Conservation (phyloP, 2,329 filamentous ascomycete species). For the Aphanoascus verrucosus region DNA sequence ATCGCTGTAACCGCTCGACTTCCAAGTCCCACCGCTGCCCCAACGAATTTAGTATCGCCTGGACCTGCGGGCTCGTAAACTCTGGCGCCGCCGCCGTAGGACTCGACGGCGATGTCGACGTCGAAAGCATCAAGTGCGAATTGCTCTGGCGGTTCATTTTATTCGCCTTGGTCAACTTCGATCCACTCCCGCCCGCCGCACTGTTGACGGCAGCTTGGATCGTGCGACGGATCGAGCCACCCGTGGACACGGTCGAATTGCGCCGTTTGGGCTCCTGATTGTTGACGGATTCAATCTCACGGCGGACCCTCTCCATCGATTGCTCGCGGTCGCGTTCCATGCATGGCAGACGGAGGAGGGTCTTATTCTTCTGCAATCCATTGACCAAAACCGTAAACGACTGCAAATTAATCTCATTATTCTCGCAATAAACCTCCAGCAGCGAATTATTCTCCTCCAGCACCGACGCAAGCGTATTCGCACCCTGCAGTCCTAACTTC, state of each 20-base stretch:
- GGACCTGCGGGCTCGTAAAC: conserved; percentile 28
- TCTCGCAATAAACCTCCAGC: conserved; percentile 57
- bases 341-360: conserved; percentile 50
- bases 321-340: conserved; percentile 53
- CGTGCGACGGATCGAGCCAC: conserved; percentile 35
- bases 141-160: conserved; percentile 12
- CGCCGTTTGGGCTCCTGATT: conserved; percentile 29
- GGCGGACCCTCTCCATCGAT: conserved; percentile 50
- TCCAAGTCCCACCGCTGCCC: conserved; percentile 39
- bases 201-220: conserved; percentile 32
- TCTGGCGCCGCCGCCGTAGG: conserved; percentile 11
- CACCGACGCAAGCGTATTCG: conserved; percentile 58
- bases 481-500: conserved; percentile 57
- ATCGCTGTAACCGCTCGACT: conserved; percentile 33
- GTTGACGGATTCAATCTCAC: conserved; percentile 44
- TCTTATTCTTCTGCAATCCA: conserved; percentile 54
- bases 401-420: conserved; percentile 61
- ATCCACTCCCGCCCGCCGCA: conserved; percentile 19
- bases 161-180: conserved; percentile 26
- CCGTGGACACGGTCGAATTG: conserved; percentile 22
- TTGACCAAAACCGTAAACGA: conserved; percentile 60
- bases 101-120: conserved; percentile 10
- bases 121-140: conserved; percentile 1
- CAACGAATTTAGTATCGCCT: conserved; percentile 33
- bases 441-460: conserved; percentile 54